These are phyloP conservation scores for Microdochium bolleyi DNA, from an alignment of 2,329 filamentous ascomycete genomes.

Conservation along the genomic window DNA sequence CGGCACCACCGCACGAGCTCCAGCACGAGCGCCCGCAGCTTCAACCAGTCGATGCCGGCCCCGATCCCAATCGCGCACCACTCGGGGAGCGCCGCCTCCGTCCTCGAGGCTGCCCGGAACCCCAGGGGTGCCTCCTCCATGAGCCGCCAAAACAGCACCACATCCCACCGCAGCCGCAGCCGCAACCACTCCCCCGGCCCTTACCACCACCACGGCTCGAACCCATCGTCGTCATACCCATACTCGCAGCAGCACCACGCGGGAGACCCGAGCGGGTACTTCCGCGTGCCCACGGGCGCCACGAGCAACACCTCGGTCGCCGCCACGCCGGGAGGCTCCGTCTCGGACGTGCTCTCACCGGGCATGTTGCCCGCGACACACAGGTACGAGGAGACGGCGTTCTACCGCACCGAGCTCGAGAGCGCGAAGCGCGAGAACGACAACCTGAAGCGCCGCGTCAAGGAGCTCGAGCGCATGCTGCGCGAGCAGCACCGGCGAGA, in stretches of 20 bases:
- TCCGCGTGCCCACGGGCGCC: constrained; percentile 23
- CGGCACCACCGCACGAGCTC: constrained; percentile 53
- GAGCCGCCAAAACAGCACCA: constrained; percentile 45
- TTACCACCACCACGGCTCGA: constrained; percentile 21
- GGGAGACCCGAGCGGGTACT: constrained; percentile 19
- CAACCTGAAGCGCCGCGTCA: constrained; percentile 48
- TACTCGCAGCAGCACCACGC: constrained; percentile 36
- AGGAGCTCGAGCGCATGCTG: constrained; percentile 52
- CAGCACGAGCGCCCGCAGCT: constrained; percentile 43
- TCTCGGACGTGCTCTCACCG: constrained; percentile 36
- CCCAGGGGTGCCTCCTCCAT: constrained; percentile 29
- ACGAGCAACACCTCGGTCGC: constrained; percentile 30
- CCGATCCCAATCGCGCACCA: constrained; percentile 20
- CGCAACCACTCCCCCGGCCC: constrained; percentile 25
- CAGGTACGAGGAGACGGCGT: constrained; percentile 55
- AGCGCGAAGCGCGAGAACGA: constrained; percentile 58
- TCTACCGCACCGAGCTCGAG: constrained; percentile 53
- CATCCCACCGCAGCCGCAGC: constrained; percentile 43
- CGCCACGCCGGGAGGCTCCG: constrained; percentile 31
- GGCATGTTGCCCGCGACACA: constrained; percentile 47
- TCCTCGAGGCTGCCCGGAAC: constrained; percentile 37
- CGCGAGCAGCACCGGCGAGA: constrained; percentile 29
- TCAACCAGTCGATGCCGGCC: constrained; percentile 28
- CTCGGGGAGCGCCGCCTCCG: constrained; percentile 27
- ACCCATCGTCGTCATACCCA: constrained; percentile 26